Evolutionary conservation across 2,329 filamentous ascomycete genomes (phyloP), one percentile per base, ranked within the genome.

Genomic region (Colletotrichum cordylinicola): DNA sequence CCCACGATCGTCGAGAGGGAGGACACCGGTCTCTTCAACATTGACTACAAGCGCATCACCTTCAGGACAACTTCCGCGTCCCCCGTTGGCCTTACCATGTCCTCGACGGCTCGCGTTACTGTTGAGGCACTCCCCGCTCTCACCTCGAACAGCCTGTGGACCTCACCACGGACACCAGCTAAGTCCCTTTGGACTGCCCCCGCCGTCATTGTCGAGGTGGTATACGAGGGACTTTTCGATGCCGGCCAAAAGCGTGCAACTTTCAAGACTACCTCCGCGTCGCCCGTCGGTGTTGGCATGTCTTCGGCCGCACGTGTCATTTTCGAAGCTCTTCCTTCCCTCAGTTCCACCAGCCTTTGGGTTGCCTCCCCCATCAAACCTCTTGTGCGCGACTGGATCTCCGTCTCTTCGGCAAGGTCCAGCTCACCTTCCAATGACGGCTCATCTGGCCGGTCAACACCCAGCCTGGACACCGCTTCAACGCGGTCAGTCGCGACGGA

Each of bases 291-390:
- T 78, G 78, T 72, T 18, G 4, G n/a, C 56, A 75, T 75, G 73
- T 56, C 64, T 16, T 73, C 70, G 10, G 37, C 31, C 21, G 56
- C 64, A 27, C 83, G 85, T 65, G 78, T 79, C 61, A 78, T 78
- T 43, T 74, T 80, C 62, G 78, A 79, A 55, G 77, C 81, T 71
- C 78, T 86, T 33, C 80, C 80, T 24, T 78, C 73, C 31, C 78
- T 86, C 61, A 79, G 72, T 48, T 85, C 84, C 64, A 80, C 80
- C 73, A 79, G 79, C 64, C 83, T 86, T 66, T 86, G 85, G 85
- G 79, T 78, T 72, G 67, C 58, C 12, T 43, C 74, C 18, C 56
- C 37, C 10, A 29, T 43, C 15, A 48, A 24, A 13, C 48, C 70
- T 15, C 65, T 70, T 27, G 67, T 70, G 21, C 74, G 65, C n/a